phyloP scores from a whole-genome alignment of 768 basidiomycete species.

The Gloeophyllum trabeum region DNA sequence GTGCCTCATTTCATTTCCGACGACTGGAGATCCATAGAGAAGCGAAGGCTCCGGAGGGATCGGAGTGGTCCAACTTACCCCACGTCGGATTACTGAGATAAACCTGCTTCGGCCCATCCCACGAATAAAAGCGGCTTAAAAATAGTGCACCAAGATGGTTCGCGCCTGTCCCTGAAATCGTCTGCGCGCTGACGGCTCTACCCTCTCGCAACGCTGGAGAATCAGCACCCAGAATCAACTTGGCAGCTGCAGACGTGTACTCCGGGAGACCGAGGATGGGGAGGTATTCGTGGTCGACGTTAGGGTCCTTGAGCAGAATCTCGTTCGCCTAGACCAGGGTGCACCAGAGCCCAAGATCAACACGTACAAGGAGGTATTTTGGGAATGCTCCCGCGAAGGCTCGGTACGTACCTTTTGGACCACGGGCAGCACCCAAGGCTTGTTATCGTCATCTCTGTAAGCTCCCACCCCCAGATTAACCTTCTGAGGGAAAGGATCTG shows the following conservation, averaged over 20 bases:
- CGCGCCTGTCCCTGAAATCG: slow-evolving; percentile 92
- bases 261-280: slow-evolving; percentile 82
- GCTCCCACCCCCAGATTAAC: slow-evolving; percentile 91
- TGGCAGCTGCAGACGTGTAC: slow-evolving; percentile 74
- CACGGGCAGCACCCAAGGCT: slow-evolving; percentile 88
- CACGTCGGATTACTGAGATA: slow-evolving; percentile 92
- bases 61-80: slow-evolving; percentile 40
- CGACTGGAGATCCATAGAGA: too few species aligned
- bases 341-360: too few species aligned
- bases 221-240: slow-evolving; percentile 66
- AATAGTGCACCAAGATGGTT: slow-evolving; percentile 90
- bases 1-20: background rate
- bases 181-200: slow-evolving; percentile 76
- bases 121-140: slow-evolving; percentile 72
- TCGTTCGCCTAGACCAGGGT: slow-evolving; percentile 69
- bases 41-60: slow-evolving; percentile 2
- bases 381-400: slow-evolving; percentile 2
- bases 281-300: slow-evolving; percentile 86
- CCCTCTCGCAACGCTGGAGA: slow-evolving; percentile 61
- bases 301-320: slow-evolving; percentile 54
- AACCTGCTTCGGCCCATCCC: slow-evolving; percentile 52
- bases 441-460: slow-evolving; percentile 79
- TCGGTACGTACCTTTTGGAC: slow-evolving; percentile 63
- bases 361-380: too few species aligned
- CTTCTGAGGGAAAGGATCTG: slow-evolving; percentile 64